Evolutionary conservation across 306 rosid genomes (phyloP).

Genomic region (Trichosanthes truncata): DNA sequence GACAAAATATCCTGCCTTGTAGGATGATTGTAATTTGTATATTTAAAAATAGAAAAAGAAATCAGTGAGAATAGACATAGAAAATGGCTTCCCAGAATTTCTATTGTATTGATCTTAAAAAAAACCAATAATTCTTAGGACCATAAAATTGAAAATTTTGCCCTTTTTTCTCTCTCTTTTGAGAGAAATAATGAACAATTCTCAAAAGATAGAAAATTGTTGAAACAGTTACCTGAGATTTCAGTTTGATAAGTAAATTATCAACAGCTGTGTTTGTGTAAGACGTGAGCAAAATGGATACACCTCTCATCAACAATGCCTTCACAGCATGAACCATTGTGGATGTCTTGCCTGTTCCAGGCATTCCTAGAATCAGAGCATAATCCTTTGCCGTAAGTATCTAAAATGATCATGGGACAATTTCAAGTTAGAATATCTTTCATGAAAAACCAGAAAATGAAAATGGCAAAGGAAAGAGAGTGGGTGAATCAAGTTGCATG

Average conservation of each 20-base stretch:
- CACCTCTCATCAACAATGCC: slow-evolving; percentile 80
- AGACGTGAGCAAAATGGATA: slow-evolving; percentile 86
- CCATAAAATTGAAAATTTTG: not conserved
- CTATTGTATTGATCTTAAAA: not conserved
- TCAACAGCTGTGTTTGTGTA: slow-evolving; percentile 94
- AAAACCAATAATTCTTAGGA: not conserved
- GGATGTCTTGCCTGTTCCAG: slow-evolving; percentile 97
- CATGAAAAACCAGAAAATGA: not conserved
- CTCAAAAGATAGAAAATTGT: not conserved
- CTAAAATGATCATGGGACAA: slow-evolving; percentile 29
- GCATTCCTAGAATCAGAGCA: slow-evolving; percentile 93
- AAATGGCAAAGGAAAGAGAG: not conserved
- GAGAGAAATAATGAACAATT: not conserved
- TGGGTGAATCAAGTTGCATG: not conserved
- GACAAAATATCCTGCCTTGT: not conserved
- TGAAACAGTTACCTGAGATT: slow-evolving; percentile 51
- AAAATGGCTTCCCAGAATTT: not conserved
- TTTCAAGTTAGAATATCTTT: not conserved
- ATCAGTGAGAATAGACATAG: not conserved
- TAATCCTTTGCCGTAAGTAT: slow-evolving; percentile 89
- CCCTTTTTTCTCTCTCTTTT: not conserved
- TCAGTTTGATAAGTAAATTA: slow-evolving; percentile 82
- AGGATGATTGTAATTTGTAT: not conserved
- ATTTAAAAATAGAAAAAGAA: not conserved
- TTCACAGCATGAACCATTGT: slow-evolving; percentile 97